Conservation (phyloP, 768 basidiomycete genomes). For the Agrocybe pediades region DNA sequence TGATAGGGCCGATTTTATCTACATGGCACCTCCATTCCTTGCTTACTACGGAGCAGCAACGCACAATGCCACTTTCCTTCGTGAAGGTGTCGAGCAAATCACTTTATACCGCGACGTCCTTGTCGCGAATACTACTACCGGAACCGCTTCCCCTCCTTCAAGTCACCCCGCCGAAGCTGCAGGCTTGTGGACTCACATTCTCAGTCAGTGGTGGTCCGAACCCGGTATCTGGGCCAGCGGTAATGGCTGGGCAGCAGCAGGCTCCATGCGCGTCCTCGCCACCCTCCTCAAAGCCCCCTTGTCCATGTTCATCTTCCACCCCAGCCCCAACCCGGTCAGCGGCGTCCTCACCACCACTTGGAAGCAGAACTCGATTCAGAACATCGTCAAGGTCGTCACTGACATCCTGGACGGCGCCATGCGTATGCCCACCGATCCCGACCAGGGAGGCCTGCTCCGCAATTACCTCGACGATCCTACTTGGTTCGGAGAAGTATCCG, state of each 20-base stretch:
- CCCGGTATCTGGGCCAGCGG: conserved; percentile 51
- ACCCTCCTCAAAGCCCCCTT: conserved; percentile 42
- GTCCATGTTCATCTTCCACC: conserved; percentile 13
- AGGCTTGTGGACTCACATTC: conserved; percentile 42
- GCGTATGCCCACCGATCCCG: conserved; percentile 17
- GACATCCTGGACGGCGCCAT: conserved; percentile 40
- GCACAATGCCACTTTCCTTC: conserved; percentile 35
- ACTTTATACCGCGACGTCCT: conserved; percentile 38
- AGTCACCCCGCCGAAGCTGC: conserved; percentile 7
- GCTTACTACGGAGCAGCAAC: conserved; percentile 60
- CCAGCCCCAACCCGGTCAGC: conserved; percentile 14
- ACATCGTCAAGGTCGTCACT: conserved; percentile 30
- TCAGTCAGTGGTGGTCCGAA: conserved; percentile 40
- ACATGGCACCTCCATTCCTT: conserved; percentile 68
- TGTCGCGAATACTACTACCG: conserved; percentile 25
- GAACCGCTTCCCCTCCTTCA: background rate
- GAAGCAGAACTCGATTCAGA: conserved; percentile 23
- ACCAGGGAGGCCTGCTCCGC: conserved; percentile 28
- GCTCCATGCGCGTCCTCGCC: conserved; percentile 62
- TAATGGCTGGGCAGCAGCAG: conserved; percentile 75
- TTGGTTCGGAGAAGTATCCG: conserved; percentile 41
- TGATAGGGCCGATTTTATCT: conserved; percentile 56
- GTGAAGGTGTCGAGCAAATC: conserved; percentile 40
- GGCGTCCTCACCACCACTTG: conserved; percentile 8
- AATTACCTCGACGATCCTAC: conserved; percentile 37